phyloP scores from a whole-genome alignment of 2,329 filamentous ascomycete species.

The Sporothrix globosa region DNA sequence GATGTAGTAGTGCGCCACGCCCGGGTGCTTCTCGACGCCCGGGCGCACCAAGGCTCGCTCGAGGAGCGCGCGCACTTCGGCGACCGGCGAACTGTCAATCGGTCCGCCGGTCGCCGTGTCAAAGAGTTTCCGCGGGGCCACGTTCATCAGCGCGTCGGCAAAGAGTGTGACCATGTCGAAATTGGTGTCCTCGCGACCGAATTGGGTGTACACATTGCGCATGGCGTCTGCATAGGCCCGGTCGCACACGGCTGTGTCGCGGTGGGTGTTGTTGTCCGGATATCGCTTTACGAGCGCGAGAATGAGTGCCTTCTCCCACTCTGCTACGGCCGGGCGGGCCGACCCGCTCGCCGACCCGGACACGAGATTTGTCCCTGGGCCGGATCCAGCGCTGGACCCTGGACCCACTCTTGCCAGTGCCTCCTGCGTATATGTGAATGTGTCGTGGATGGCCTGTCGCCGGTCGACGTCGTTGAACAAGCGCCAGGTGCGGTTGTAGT shows the following conservation, averaged over 20 bases:
- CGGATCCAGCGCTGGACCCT: too few species aligned
- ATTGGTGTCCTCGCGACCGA: conserved; percentile 6
- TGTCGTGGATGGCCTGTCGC: conserved; percentile 10
- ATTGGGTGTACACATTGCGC: conserved; percentile 20
- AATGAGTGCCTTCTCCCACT: conserved; percentile 29
- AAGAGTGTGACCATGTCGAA: conserved; percentile 29
- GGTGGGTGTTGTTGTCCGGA: conserved; percentile 14
- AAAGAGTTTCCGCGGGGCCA: conserved; percentile 54
- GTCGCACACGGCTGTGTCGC: conserved; percentile 26
- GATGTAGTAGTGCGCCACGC: conserved; percentile 65
- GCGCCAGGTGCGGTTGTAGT: conserved; percentile 77
- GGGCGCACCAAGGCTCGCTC: conserved; percentile 56
- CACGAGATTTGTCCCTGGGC: neutral
- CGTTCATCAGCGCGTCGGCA: conserved; percentile 47
- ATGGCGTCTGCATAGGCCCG: conserved; percentile 24
- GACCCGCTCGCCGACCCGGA: neutral
- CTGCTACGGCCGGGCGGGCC: neutral
- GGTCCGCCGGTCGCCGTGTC: conserved; percentile 49
- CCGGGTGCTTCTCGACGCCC: conserved; percentile 60
- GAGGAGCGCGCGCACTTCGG: conserved; percentile 60
- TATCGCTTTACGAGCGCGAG: conserved; percentile 22
- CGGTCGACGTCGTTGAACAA: conserved; percentile 68
- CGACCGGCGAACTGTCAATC: conserved; percentile 50
- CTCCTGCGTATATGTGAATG: conserved; percentile 12
- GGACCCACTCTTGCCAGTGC: neutral